Percentiles rank a stretch among this genome's conserved stretches.
These are phyloP conservation scores for Pachyrhizus erosus DNA, from an alignment of 306 rosid species.

Conservation along the genomic window DNA sequence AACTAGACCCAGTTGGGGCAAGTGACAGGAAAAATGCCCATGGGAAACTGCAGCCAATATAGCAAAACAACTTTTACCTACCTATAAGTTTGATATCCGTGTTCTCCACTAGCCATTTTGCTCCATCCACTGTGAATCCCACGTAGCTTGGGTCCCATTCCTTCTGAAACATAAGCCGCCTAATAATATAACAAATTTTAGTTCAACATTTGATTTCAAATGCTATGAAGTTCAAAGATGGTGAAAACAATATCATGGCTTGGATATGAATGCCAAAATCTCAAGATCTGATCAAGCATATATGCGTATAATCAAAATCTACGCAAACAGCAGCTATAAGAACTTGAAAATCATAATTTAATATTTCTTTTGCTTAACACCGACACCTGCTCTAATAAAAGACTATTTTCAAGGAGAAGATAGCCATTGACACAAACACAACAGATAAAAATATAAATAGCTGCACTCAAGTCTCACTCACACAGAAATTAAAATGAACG, in stretches of 20 bases:
- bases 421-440: background rate
- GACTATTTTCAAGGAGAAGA: background rate
- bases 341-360: background rate
- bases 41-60: constrained; percentile 17
- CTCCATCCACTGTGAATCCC: constrained; percentile 84
- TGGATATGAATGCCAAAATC: constrained; percentile 8
- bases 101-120: constrained; percentile 91
- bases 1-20: constrained; percentile 18
- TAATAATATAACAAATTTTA: constrained; percentile 50
- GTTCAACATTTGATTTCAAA: constrained; percentile 41
- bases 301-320: background rate
- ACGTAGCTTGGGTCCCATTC: constrained; percentile 72
- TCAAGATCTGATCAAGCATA: constrained; percentile 17
- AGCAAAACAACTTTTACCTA: constrained; percentile 41
- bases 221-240: constrained; percentile 11
- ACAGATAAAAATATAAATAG: background rate
- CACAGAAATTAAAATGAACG: background rate
- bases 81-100: constrained; percentile 89
- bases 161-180: constrained; percentile 83
- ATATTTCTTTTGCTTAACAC: constrained; percentile 13
- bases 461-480: background rate
- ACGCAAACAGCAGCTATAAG: background rate
- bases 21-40: constrained; percentile 28
- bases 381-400: constrained; percentile 6
- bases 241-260: constrained; percentile 22